These are phyloP conservation scores for Salicornia ramosissima DNA, from an alignment of 148 eudicot genomes.

Conservation along the genomic window DNA sequence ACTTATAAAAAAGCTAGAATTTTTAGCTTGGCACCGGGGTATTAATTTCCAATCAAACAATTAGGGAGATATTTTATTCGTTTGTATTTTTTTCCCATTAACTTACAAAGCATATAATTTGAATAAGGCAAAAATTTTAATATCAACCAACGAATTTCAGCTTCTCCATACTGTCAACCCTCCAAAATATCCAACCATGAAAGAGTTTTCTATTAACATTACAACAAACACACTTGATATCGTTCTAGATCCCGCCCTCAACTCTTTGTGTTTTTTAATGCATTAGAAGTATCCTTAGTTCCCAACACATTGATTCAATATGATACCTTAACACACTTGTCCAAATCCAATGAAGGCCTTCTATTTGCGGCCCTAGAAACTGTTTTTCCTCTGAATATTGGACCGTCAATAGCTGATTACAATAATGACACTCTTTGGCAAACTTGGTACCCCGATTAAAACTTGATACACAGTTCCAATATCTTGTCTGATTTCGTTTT, in stretches of 20 bases:
- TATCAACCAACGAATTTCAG: constrained; percentile 40
- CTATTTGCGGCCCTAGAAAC: constrained; percentile 47
- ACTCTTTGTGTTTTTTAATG: constrained; percentile 64
- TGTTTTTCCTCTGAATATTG: constrained; percentile 66
- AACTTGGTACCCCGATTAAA: constrained; percentile 40
- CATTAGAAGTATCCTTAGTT: constrained; percentile 60
- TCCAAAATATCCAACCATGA: constrained; percentile 30
- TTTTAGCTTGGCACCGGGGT: constrained; percentile 42
- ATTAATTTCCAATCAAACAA: constrained; percentile 47
- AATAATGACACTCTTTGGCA: constrained; percentile 61
- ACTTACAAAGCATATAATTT: constrained; percentile 33
- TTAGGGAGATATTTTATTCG: constrained; percentile 72
- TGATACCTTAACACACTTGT: constrained; percentile 57
- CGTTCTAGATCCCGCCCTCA: constrained; percentile 41
- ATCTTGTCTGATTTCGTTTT: constrained; percentile 34
- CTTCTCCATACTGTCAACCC: constrained; percentile 48
- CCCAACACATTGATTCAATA: constrained; percentile 53
- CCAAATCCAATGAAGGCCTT: too few species aligned
- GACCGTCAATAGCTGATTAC: constrained; percentile 46
- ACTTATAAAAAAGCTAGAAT: constrained; percentile 55
- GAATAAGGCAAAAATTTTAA: constrained; percentile 47
- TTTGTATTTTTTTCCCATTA: constrained; percentile 58
- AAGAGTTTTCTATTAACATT: constrained; percentile 59
- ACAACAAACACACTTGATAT: constrained; percentile 42
- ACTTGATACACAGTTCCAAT: constrained; percentile 26